Evolutionary conservation across 2,329 filamentous ascomycete genomes (phyloP).

Genomic region (Diplodia intermedia): DNA sequence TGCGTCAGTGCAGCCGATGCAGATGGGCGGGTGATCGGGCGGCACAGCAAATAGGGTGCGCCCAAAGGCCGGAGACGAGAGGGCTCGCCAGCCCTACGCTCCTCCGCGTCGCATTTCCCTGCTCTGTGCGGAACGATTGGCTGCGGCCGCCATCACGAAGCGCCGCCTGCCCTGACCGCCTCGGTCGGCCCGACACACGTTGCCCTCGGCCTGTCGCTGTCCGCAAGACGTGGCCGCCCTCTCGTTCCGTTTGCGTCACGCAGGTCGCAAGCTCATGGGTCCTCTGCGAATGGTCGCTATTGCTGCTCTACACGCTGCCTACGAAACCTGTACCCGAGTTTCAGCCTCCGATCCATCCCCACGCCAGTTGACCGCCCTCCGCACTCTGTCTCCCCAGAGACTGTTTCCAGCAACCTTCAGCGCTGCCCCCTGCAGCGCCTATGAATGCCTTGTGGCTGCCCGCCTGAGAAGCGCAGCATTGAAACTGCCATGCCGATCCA

Average conservation of each 20-base stretch:
- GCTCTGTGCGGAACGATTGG: not conserved
- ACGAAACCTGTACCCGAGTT: not conserved
- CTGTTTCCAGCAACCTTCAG: not conserved
- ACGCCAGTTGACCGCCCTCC: not conserved
- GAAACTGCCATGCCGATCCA: slow-evolving; percentile 6
- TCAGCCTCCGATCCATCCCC: not conserved
- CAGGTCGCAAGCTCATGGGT: not conserved
- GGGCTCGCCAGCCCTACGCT: slow-evolving; percentile 7
- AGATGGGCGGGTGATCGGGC: not conserved
- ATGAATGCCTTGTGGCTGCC: slow-evolving; percentile 2
- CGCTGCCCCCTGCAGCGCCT: not conserved
- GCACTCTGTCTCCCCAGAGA: not conserved
- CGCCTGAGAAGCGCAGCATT: not conserved
- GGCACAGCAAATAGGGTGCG: slow-evolving; percentile 27
- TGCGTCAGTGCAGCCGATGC: not conserved
- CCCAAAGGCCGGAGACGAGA: slow-evolving; percentile 19
- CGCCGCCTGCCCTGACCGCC: slow-evolving; percentile 5
- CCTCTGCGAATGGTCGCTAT: not conserved
- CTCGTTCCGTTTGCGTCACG: not conserved
- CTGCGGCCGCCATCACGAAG: not conserved
- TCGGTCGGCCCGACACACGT: not conserved
- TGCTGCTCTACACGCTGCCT: not conserved
- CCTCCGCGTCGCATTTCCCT: slow-evolving; percentile 75
- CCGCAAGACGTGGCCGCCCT: not conserved
- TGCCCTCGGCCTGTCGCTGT: not conserved